phyloP scores from a whole-genome alignment of 495 filamentous ascomycete genomes.

The Aspergillus funiculosus region DNA sequence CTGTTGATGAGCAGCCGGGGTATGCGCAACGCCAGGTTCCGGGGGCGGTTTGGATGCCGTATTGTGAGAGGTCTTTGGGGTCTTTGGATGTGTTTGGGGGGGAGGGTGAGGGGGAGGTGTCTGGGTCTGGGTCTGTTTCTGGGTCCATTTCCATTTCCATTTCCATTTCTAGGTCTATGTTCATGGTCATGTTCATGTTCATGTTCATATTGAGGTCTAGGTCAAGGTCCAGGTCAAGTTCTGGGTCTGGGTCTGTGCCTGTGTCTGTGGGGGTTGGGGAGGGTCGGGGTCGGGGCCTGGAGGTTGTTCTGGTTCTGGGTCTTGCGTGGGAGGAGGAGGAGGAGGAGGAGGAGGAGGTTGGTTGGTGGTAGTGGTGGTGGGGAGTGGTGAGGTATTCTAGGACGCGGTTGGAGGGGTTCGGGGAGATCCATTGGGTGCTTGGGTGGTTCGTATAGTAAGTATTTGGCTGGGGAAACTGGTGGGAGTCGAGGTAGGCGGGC shows the following conservation, averaged over 20 bases:
- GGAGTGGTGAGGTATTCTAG: background rate
- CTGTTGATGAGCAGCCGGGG: slow-evolving; percentile 51
- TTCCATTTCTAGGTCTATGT: slow-evolving; percentile 4
- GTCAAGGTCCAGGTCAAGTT: slow-evolving; percentile 8
- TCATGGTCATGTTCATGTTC: background rate
- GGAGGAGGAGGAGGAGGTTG: slow-evolving; percentile 4
- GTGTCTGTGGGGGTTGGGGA: too few species aligned
- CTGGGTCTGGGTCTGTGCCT: slow-evolving; percentile 6
- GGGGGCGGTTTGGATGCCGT: slow-evolving; percentile 28
- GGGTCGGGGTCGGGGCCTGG: slow-evolving; percentile 3
- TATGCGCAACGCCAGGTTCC: slow-evolving; percentile 52
- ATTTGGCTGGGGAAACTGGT: too few species aligned
- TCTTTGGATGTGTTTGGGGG: background rate
- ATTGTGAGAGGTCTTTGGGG: slow-evolving; percentile 17
- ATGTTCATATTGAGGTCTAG: slow-evolving; percentile 4
- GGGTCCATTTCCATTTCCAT: background rate
- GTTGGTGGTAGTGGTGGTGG: background rate
- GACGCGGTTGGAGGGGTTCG: too few species aligned
- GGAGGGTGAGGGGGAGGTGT: background rate
- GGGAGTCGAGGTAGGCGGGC: too few species aligned
- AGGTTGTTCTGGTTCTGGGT: background rate
- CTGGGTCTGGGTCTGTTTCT: background rate
- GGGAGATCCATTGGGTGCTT: too few species aligned
- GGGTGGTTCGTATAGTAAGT: too few species aligned
- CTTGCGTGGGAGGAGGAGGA: slow-evolving; percentile 1